Evolutionary conservation across 2,329 filamentous ascomycete species (phyloP), one percentile per base, ranked within the genome.

Genomic region (Leptographium lundbergii): DNA sequence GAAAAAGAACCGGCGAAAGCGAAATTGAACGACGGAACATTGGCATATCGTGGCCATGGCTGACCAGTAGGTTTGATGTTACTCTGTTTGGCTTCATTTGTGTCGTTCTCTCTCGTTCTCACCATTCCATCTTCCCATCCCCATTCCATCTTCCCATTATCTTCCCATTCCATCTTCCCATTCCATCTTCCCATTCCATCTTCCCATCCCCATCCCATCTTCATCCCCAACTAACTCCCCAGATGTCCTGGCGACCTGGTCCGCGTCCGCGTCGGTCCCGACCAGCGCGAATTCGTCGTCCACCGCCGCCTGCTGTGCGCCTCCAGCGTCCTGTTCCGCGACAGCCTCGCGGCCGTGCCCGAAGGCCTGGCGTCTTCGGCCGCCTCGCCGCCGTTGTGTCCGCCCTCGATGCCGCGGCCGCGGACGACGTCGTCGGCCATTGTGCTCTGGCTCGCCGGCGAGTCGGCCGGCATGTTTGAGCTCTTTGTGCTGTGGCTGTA

Each of bases 401-500:
- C 55, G 10, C 22, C 54, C 1, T 56, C 57, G 29, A 3, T 51
- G 48, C 17, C 34, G 24, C 25, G 14, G 39, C 32, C 56, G 3
- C 22, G 45, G 5, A 5, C 45, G 42, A 50, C 51, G 50, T 36
- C 47, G 27, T 51, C 24, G 7, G 14, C 52, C 48, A 45, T 73
- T 3, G 34, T 54, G n/a, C 65, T 75, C 39, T 71, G 68, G 66
- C 69, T 75, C 5, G 73, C 77, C 0, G 71, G 72, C 61, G 77
- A 81, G 66, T 74, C 74, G 1, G 69, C 77, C 22, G 70, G 75
- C 65, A 78, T 80, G 73, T 81, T 82, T 64, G 73, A 75, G 64
- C 70, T 81, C 42, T 80, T 81, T 65, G 71, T 77, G 51, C 70
- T 78, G 52, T 81, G 78, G 77, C 72, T 82, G 27, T 77, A 80